Evolutionary conservation across 139 green algal species (phyloP), one percentile per base, ranked within the genome.

Genomic region (Ulvella scutata): DNA sequence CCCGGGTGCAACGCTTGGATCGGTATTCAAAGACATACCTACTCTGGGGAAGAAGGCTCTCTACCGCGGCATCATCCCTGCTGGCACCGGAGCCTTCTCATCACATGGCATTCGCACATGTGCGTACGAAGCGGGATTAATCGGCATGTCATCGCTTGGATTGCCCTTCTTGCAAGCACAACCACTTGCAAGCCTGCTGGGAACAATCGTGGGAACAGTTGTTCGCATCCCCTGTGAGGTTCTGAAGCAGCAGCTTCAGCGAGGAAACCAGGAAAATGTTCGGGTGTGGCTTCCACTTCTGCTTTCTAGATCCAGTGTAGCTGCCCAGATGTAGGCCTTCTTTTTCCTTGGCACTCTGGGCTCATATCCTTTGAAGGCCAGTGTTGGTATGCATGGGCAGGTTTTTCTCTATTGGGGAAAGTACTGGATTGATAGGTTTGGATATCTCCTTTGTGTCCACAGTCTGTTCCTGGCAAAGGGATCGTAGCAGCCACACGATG

Each of bases 221-320:
- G 62, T 88, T 3, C 76, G 85, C 59, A 91, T 92, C 61, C 88
- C 85, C 3, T 88, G 82, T 80, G 87, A 92, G 74, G 87, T 93
- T 4, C 76, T 92, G 2, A 93, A 93, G 79, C 88, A 93, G 76
- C 78, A 83, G 61, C 79, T 90, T 40, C 88, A 93, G 80, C 67
- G 82, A 29, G 85, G 87, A 10, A 74, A 78, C 60, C 83, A 91
- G 73, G 28, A 34, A 17, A 88, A 88, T 80, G 82, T 79, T 35
- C 23, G 33, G 51, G 51, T 67, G 51, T 1, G 51, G n/a, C 0
- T 1, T 13, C 51, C 9, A 26, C 17, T 6, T 6, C 51, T 59
- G n/a, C n/a, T n/a, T n/a, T n/a, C n/a, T n/a, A n/a, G n/a, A n/a
- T n/a, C n/a, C n/a, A n/a, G n/a, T n/a, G n/a, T n/a, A n/a, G n/a